Conservation (phyloP, 441 rosid species). For the Iberis amara region DNA sequence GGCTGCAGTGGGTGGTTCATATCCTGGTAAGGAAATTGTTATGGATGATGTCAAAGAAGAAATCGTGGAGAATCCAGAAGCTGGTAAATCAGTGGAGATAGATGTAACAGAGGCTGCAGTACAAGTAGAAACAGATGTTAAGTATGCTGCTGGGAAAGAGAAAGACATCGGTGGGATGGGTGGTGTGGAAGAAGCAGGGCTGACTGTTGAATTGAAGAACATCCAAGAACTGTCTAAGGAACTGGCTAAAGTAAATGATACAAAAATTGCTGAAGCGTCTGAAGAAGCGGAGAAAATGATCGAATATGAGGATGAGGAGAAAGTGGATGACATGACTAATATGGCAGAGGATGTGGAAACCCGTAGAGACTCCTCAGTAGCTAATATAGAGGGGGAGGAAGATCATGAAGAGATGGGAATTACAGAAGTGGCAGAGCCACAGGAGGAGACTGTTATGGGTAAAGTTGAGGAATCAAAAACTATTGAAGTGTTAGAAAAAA, state of each 20-base stretch:
- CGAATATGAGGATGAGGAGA: slow-evolving; percentile 19
- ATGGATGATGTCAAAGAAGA: slow-evolving; percentile 21
- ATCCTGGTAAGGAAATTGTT: slow-evolving; percentile 9
- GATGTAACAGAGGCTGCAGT: slow-evolving; percentile 23
- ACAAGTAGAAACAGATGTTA: slow-evolving; percentile 15
- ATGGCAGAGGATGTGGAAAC: slow-evolving; percentile 18
- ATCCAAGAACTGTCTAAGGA: slow-evolving; percentile 22
- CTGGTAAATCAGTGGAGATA: slow-evolving; percentile 16
- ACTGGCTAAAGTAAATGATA: slow-evolving; percentile 16
- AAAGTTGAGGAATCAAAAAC: slow-evolving; percentile 3
- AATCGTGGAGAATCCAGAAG: slow-evolving; percentile 21
- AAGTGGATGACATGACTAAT: slow-evolving; percentile 24
- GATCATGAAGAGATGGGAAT: slow-evolving; percentile 29
- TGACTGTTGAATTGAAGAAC: slow-evolving; percentile 12
- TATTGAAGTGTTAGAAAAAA: slow-evolving; percentile 24
- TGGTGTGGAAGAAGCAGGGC: slow-evolving; percentile 20
- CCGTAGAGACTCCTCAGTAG: slow-evolving; percentile 25
- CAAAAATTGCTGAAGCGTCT: slow-evolving; percentile 19
- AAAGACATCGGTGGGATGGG: slow-evolving; percentile 18
- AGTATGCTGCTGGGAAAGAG: slow-evolving; percentile 13
- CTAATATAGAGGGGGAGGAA: slow-evolving; percentile 26
- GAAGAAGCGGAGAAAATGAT: slow-evolving; percentile 26
- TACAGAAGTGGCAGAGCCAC: slow-evolving; percentile 30
- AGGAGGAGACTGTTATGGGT: slow-evolving; percentile 28
- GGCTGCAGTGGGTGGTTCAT: slow-evolving; percentile 8